Evolutionary conservation across 1,284 basidiomycete genomes (phyloP), one percentile per base, ranked within the genome.

Genomic region (Coriolopsis trogii): DNA sequence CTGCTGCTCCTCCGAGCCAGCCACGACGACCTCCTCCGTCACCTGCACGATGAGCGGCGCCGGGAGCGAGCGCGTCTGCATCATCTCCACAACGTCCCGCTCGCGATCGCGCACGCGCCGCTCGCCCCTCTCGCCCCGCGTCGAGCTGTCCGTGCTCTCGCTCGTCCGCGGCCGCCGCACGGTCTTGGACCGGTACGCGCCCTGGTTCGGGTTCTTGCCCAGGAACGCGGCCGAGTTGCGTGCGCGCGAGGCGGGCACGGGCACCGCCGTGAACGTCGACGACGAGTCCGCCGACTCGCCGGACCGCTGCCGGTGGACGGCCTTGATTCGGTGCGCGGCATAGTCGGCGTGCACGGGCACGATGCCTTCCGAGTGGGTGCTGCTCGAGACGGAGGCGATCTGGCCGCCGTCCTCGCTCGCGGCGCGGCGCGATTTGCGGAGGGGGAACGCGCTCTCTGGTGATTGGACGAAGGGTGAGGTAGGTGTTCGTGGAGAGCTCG

Each of bases 1-100:
- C 13, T 16, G 9, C 16, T 28, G 16, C 2, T 20, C 28, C 23
- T 4, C 16, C 25, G 41, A 3, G 18, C 12, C 21, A 23, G 6
- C 40, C 16, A 60, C 55, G 38, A 54, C 43, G 34, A 60, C 52
- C 40, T 57, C 55, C 45, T 56, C 51, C 25, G 58, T 60, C 12
- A 60, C 55, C 28, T 56, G 46, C 52, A 60, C 58, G 46, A 57
- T 31, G 41, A 60, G 42, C 37, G 50, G 58, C 16, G 47, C 39
- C 16, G 58, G 55, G 28, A 55, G 46, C 41, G 55, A 55, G 39
- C 58, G 58, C 47, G 55, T 60, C 29, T 55, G 47, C 34, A 55
- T 41, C 42, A 41, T 39, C 38, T 54, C 52, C 15, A 16, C 47
- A 4, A 41, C 41, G 13, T 25, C 24, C 23, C 40, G 15, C 25